phyloP scores from a whole-genome alignment of 179 eudicot species.

The Heliamphora pulchella region DNA sequence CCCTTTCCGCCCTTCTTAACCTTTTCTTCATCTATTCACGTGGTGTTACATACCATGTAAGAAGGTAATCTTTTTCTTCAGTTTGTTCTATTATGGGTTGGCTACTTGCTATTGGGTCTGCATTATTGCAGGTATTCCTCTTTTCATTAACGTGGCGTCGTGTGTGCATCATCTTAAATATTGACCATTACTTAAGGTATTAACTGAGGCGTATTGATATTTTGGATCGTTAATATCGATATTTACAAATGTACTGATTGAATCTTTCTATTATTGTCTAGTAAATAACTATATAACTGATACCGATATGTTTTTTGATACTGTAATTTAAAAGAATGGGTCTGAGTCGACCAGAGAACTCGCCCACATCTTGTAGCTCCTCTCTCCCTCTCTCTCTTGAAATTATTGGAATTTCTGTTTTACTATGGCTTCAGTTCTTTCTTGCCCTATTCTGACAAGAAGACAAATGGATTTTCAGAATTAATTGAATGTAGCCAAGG shows the following conservation, averaged over 20 bases:
- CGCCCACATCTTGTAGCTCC: neutral
- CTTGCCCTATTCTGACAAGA: neutral
- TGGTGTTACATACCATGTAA: slow-evolving; percentile 26
- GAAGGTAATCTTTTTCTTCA: slow-evolving; percentile 24
- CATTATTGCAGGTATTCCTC: slow-evolving; percentile 30
- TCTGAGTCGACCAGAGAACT: too few species aligned
- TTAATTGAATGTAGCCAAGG: neutral
- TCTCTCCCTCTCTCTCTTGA: slow-evolving; percentile 11
- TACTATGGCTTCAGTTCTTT: neutral
- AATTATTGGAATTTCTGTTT: slow-evolving; percentile 8
- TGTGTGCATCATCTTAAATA: too few species aligned
- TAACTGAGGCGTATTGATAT: too few species aligned
- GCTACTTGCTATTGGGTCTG: slow-evolving; percentile 36
- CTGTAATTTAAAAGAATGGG: too few species aligned
- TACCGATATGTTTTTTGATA: too few species aligned
- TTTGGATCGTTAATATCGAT: too few species aligned
- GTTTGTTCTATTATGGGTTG: slow-evolving; percentile 51
- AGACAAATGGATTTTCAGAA: neutral
- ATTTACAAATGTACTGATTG: too few species aligned
- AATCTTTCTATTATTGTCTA: too few species aligned
- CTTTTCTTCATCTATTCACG: slow-evolving; percentile 37
- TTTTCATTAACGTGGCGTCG: slow-evolving; percentile 18
- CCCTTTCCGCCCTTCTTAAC: slow-evolving; percentile 9
- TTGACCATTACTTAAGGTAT: too few species aligned
- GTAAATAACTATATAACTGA: too few species aligned